phyloP scores from a whole-genome alignment of 805 yeast species.

The Barnettozyma siamensis region DNA sequence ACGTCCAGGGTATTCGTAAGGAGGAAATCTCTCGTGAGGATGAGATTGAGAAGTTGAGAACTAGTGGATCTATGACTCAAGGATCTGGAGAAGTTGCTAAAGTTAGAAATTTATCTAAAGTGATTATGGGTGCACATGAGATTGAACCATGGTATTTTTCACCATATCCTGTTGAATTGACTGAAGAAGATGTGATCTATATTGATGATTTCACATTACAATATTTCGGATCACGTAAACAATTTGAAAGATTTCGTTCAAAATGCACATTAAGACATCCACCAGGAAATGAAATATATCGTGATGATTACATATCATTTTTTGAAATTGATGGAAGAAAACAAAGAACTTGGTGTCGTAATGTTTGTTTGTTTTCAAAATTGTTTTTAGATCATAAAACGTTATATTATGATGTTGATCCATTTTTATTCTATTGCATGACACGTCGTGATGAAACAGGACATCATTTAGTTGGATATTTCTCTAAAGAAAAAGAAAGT shows the following conservation, averaged over 20 bases:
- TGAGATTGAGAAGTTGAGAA: slow-evolving; percentile 85
- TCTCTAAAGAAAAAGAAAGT: slow-evolving; percentile 94
- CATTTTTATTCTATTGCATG: slow-evolving; percentile 94
- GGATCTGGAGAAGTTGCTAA: slow-evolving; percentile 79
- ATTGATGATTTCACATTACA: slow-evolving; percentile 88
- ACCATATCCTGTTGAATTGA: slow-evolving; percentile 91
- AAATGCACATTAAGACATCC: slow-evolving; percentile 92
- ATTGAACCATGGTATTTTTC: slow-evolving; percentile 99
- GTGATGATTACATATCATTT: slow-evolving; percentile 89
- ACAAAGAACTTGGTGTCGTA: slow-evolving; percentile 97
- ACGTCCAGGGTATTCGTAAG: slow-evolving; percentile 72
- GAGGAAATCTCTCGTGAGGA: slow-evolving; percentile 82
- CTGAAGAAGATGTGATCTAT: slow-evolving; percentile 85
- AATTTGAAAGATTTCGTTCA: slow-evolving; percentile 84
- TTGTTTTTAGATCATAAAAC: slow-evolving; percentile 94
- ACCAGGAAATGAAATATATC: slow-evolving; percentile 95
- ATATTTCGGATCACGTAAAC: slow-evolving; percentile 83
- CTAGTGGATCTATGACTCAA: slow-evolving; percentile 98
- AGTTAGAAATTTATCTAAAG: slow-evolving; percentile 73
- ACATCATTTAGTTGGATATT: slow-evolving; percentile 93
- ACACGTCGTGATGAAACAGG: slow-evolving; percentile 84
- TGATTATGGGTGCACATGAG: slow-evolving; percentile 83
- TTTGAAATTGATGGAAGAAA: slow-evolving; percentile 97
- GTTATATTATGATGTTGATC: slow-evolving; percentile 95
- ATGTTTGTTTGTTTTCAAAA: slow-evolving; percentile 84